Conservation (phyloP, 768 basidiomycete species). For the Lentinula detonsa region DNA sequence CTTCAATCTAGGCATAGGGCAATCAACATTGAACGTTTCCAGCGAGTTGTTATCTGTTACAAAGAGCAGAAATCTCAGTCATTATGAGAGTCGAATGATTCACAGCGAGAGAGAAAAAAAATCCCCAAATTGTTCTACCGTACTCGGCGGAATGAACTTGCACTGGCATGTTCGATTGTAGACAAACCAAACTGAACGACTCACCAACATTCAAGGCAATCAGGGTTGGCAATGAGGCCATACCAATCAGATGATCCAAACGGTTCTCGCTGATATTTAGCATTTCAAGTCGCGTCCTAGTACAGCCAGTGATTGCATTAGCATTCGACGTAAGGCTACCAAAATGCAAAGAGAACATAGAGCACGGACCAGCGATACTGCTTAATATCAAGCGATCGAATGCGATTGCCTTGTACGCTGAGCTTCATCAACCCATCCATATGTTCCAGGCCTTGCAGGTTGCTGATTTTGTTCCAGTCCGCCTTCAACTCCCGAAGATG, state of each 20-base stretch:
- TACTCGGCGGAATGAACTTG: background rate
- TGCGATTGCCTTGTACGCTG: constrained; percentile 70
- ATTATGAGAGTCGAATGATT: background rate
- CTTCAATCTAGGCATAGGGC: constrained; percentile 63
- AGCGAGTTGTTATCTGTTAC: constrained; percentile 69
- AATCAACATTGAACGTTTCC: constrained; percentile 44
- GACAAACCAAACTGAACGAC: constrained; percentile 25
- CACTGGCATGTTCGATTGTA: background rate
- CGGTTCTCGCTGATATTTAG: constrained; percentile 78
- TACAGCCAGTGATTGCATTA: background rate
- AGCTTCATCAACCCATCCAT: constrained; percentile 83
- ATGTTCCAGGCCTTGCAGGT: constrained; percentile 68
- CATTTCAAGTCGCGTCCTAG: constrained; percentile 64
- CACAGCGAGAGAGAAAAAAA: background rate
- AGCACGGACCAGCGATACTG: constrained; percentile 61
- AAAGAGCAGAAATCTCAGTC: background rate
- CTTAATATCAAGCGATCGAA: constrained; percentile 55
- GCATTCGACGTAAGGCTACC: background rate
- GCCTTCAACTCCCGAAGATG: constrained; percentile 86
- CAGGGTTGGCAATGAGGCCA: constrained; percentile 58
- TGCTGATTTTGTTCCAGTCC: constrained; percentile 78
- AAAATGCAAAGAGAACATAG: background rate
- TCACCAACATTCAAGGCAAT: constrained; percentile 79
- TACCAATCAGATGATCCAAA: constrained; percentile 49
- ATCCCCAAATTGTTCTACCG: background rate